Percentiles rank a stretch among this genome's conserved stretches.
These are phyloP conservation scores for Aureobasidium sp. DNA, from an alignment of 2,329 filamentous ascomycete genomes.

Conservation along the genomic window DNA sequence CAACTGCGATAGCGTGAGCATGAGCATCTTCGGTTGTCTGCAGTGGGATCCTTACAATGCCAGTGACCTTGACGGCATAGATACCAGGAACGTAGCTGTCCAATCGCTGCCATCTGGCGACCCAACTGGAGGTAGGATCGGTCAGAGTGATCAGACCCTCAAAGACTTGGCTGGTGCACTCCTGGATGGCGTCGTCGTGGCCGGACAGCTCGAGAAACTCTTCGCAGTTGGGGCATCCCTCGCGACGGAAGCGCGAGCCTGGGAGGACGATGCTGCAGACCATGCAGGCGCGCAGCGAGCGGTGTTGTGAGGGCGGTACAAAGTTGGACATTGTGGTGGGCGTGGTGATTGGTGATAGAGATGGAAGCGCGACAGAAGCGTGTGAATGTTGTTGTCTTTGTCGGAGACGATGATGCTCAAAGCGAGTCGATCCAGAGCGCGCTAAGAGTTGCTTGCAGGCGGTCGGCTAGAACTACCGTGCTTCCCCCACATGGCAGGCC, in stretches of 20 bases:
- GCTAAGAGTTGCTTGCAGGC: neutral
- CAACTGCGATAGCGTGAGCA: slow-evolving; percentile 31
- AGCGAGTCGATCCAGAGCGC: neutral
- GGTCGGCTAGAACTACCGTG: neutral
- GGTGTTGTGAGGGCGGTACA: slow-evolving; percentile 66
- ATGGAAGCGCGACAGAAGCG: neutral
- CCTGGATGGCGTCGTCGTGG: slow-evolving; percentile 69
- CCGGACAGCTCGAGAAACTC: slow-evolving; percentile 76
- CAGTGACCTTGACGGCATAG: slow-evolving; percentile 92
- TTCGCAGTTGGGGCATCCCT: slow-evolving; percentile 96
- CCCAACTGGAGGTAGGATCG: slow-evolving; percentile 80
- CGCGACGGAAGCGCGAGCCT: slow-evolving; percentile 67
- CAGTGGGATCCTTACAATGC: slow-evolving; percentile 47
- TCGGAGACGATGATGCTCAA: neutral
- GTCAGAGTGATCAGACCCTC: slow-evolving; percentile 83
- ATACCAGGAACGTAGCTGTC: slow-evolving; percentile 81
- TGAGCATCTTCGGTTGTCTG: neutral
- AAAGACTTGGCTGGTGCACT: slow-evolving; percentile 93
- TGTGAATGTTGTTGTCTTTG: neutral
- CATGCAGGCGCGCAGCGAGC: slow-evolving; percentile 93
- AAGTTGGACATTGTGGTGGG: slow-evolving; percentile 49
- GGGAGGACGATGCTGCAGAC: slow-evolving; percentile 93
- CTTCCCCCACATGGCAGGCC: neutral
- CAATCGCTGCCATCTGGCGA: slow-evolving; percentile 91
- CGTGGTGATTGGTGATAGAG: neutral